Conservation (phyloP, 169 alveolate species). For the Plasmodium blacklocki region DNA sequence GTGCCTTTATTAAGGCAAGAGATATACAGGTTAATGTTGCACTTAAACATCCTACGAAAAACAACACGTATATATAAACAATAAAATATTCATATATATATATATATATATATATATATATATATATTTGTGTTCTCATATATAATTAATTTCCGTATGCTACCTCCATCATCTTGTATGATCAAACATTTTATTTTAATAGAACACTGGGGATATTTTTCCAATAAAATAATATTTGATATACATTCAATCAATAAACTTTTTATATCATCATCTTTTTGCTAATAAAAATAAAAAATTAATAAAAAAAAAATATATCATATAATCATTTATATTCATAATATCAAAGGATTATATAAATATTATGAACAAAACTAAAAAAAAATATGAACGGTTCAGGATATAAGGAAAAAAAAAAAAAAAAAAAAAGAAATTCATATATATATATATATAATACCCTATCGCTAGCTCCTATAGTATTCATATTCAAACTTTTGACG, state of each 20-base stretch:
- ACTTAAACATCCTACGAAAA: conserved; percentile 57
- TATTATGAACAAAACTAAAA: neutral
- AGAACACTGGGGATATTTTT: conserved; percentile 61
- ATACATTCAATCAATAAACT: conserved; percentile 50
- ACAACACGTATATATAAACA: neutral
- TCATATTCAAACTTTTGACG: conserved; percentile 50
- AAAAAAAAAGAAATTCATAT: neutral
- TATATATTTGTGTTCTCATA: neutral
- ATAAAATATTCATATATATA: neutral
- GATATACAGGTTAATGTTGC: conserved; percentile 66
- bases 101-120: neutral
- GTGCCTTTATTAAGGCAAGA: conserved; percentile 54
- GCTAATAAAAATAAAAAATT: neutral
- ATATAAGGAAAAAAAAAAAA: conserved; percentile 26
- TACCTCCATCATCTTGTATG: conserved; percentile 71
- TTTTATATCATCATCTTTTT: conserved; percentile 62
- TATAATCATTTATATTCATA: neutral
- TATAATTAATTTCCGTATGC: neutral
- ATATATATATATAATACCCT: conserved; percentile 13
- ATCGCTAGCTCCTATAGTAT: conserved; percentile 27
- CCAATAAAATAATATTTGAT: conserved; percentile 35
- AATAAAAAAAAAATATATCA: conserved; percentile 7
- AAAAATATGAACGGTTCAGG: conserved; percentile 12
- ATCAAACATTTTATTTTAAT: conserved; percentile 57
- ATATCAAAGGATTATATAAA: neutral